phyloP scores from a whole-genome alignment of 148 eudicot species.

The Cornus florida region DNA sequence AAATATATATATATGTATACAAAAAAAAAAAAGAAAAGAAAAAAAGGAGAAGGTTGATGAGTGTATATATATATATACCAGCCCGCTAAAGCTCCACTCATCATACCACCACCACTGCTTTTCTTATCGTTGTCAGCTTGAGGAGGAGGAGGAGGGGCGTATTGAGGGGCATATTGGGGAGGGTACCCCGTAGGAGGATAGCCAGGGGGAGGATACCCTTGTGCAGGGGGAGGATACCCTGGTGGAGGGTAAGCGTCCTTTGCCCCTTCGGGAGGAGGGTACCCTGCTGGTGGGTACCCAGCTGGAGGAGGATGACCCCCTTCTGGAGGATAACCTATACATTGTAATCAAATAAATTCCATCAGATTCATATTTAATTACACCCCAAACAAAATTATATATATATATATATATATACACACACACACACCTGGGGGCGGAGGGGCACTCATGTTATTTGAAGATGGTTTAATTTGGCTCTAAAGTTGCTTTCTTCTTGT shows the following conservation, averaged over 20 bases:
- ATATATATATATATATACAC: no score
- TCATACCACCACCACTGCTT: constrained; percentile 29
- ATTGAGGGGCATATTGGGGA: constrained; percentile 51
- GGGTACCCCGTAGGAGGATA: constrained; percentile 41
- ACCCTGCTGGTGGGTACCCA: constrained; percentile 12
- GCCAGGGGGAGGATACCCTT: constrained; percentile 43
- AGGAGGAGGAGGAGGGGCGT: constrained; percentile 53
- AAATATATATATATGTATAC: not conserved
- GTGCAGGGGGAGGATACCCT: constrained; percentile 39
- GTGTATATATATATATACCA: constrained; percentile 34
- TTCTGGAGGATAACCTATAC: no score
- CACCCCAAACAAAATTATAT: no score
- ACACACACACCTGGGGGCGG: no score
- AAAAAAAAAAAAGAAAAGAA: not conserved
- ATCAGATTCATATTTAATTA: no score
- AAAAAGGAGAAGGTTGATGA: not conserved
- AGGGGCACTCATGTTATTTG: no score
- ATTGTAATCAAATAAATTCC: no score
- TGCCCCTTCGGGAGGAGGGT: constrained; percentile 47
- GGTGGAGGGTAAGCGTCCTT: constrained; percentile 24
- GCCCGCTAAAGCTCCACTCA: constrained; percentile 39
- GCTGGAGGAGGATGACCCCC: constrained; percentile 33
- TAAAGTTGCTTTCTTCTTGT: no score
- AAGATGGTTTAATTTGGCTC: no score
- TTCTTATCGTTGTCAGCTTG: constrained; percentile 21